These are phyloP conservation scores for Solanum bukasovii DNA, from an alignment of 257 asterid species.

Conservation along the genomic window DNA sequence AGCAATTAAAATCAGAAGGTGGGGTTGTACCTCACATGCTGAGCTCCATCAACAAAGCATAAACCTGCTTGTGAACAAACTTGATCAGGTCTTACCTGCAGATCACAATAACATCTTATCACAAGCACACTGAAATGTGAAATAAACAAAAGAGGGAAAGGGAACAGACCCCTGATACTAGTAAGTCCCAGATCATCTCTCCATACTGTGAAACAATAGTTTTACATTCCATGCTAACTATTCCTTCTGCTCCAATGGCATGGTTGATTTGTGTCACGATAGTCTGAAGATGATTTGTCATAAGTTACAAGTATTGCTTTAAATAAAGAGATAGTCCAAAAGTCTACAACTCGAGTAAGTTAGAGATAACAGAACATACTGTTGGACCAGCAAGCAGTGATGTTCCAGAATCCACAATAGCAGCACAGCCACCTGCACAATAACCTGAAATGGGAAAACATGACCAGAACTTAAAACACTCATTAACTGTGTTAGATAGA, in stretches of 20 bases:
- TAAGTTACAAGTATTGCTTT: neutral
- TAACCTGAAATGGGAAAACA: constrained; percentile 35
- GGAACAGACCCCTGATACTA: constrained; percentile 49
- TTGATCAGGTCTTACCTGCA: constrained; percentile 65
- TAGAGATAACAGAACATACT: constrained; percentile 24
- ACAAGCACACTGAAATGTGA: neutral
- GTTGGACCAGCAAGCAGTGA: constrained; percentile 92
- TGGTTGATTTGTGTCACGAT: constrained; percentile 77
- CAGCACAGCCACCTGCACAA: constrained; percentile 80
- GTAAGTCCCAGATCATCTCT: constrained; percentile 80
- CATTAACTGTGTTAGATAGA: neutral
- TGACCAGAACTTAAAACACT: neutral
- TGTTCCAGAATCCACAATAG: constrained; percentile 96
- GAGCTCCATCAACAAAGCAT: constrained; percentile 40
- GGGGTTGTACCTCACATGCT: constrained; percentile 27
- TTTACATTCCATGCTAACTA: constrained; percentile 79
- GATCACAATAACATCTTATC: neutral
- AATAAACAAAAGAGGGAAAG: neutral
- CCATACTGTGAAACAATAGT: constrained; percentile 63
- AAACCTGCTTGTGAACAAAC: constrained; percentile 68
- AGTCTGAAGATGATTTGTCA: constrained; percentile 33
- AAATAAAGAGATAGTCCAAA: neutral
- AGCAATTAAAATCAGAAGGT: neutral
- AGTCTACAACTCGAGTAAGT: neutral
- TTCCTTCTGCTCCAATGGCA: constrained; percentile 91